phyloP scores from a whole-genome alignment of 2,329 filamentous ascomycete species.

The Fusarium stilboides region DNA sequence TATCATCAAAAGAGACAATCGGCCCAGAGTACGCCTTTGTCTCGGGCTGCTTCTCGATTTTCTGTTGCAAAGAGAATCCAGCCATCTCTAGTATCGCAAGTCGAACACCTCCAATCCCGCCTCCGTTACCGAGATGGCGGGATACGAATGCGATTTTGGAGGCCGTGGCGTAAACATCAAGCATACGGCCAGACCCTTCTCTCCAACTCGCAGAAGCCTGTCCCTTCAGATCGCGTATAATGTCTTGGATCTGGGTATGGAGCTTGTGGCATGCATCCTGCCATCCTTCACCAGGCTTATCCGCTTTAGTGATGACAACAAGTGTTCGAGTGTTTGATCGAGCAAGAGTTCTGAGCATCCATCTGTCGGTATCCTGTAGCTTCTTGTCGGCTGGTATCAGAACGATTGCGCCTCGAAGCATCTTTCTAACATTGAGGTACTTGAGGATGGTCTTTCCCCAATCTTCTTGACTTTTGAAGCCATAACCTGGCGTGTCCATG shows the following conservation, averaged over 20 bases:
- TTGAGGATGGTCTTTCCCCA: slow-evolving; percentile 69
- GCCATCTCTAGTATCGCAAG: slow-evolving; percentile 60
- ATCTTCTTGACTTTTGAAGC: slow-evolving; percentile 60
- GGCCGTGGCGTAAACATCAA: slow-evolving; percentile 56
- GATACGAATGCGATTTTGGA: slow-evolving; percentile 54
- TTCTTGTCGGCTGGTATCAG: slow-evolving; percentile 69
- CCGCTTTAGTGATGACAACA: slow-evolving; percentile 71
- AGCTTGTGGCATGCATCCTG: slow-evolving; percentile 47
- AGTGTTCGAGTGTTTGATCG: slow-evolving; percentile 61
- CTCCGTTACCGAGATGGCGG: slow-evolving; percentile 53
- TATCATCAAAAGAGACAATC: slow-evolving; percentile 58
- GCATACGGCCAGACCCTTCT: slow-evolving; percentile 50
- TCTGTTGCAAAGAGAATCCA: slow-evolving; percentile 53
- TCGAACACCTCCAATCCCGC: slow-evolving; percentile 59
- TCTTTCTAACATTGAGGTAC: slow-evolving; percentile 64
- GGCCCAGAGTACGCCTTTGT: slow-evolving; percentile 55
- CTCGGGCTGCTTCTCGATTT: slow-evolving; percentile 55
- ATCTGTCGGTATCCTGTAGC: slow-evolving; percentile 63
- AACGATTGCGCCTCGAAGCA: slow-evolving; percentile 67
- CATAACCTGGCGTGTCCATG: slow-evolving; percentile 68
- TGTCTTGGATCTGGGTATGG: slow-evolving; percentile 48
- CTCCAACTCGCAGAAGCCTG: slow-evolving; percentile 49
- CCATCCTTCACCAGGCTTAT: slow-evolving; percentile 61
- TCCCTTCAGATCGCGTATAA: slow-evolving; percentile 47
- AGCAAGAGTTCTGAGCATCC: slow-evolving; percentile 64